Conservation (phyloP, 83 land plant species). For the Thuja plicata region DNA sequence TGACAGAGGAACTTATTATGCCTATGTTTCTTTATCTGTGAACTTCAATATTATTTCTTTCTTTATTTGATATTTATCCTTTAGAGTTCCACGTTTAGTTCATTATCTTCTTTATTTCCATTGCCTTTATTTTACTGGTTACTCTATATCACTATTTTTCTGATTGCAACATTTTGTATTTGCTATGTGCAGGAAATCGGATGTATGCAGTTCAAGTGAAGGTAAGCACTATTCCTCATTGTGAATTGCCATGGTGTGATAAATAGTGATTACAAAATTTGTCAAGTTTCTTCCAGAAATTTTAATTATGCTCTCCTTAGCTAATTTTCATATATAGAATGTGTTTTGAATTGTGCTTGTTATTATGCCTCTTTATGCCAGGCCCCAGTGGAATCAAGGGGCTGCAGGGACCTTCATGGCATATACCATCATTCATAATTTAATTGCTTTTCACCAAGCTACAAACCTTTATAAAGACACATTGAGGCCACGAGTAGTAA, state of each 20-base stretch:
- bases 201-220: not conserved
- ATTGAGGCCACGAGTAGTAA: not conserved
- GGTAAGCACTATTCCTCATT: not conserved
- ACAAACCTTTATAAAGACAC: too few species aligned
- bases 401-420: too few species aligned
- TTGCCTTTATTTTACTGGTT: not conserved
- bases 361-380: not conserved
- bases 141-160: not conserved
- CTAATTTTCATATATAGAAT: not conserved
- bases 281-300: not conserved
- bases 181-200: not conserved
- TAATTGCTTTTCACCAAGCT: too few species aligned
- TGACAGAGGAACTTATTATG: not conserved
- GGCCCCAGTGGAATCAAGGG: too few species aligned
- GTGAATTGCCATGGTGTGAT: not conserved
- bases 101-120: not conserved
- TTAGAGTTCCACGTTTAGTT: not conserved
- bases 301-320: not conserved
- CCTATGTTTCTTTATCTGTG: not conserved
- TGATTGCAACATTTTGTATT: not conserved
- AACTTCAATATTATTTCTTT: not conserved
- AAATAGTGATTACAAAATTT: not conserved
- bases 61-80: not conserved
- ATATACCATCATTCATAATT: too few species aligned
- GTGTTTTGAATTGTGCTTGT: not conserved